These are phyloP conservation scores for Macrophomina tecta DNA, from an alignment of 2,329 filamentous ascomycete genomes.

Conservation along the genomic window DNA sequence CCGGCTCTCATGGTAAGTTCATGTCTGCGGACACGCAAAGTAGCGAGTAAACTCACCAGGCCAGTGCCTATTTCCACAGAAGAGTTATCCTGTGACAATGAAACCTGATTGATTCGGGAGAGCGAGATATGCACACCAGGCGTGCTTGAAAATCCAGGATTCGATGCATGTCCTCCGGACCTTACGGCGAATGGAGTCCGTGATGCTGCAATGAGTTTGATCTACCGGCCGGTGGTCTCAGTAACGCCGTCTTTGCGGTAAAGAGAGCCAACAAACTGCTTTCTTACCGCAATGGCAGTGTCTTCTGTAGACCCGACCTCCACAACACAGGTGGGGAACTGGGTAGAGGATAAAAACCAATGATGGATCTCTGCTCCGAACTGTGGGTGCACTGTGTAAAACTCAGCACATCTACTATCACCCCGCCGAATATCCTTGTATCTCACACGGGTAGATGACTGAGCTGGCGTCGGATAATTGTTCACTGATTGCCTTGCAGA, in stretches of 20 bases:
- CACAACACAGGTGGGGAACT: not conserved
- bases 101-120: constrained; percentile 4
- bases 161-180: constrained; percentile 1
- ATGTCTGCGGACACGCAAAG: not conserved
- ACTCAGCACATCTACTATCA: no score
- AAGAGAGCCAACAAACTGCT: not conserved
- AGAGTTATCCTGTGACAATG: not conserved
- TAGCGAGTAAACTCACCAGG: not conserved
- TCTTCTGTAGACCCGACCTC: not conserved
- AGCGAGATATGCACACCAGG: constrained; percentile 12
- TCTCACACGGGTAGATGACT: no score
- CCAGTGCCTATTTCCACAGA: constrained; percentile 6
- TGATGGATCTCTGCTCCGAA: constrained; percentile 5
- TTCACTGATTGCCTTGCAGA: no score
- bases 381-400: not conserved
- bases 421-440: no score
- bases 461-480: no score
- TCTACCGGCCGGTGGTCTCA: not conserved
- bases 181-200: not conserved
- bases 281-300: not conserved
- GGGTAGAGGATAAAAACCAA: constrained; percentile 7
- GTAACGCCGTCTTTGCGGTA: not conserved
- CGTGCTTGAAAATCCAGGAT: constrained; percentile 9
- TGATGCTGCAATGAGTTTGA: not conserved
- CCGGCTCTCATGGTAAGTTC: not conserved